Conservation (phyloP, 2,329 filamentous ascomycete species). For the Pyricularia sp. region DNA sequence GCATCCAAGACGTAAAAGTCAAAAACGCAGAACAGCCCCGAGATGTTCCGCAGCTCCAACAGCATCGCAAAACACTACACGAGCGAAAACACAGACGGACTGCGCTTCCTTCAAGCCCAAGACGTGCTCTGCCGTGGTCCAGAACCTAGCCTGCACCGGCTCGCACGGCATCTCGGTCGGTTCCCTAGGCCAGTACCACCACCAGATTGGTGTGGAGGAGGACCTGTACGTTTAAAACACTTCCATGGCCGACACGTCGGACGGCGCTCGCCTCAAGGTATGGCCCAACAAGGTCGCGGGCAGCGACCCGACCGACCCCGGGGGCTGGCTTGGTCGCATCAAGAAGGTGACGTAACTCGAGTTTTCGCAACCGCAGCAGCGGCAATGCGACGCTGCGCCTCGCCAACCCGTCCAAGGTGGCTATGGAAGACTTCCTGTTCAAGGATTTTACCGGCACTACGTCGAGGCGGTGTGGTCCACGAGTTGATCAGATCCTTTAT, state of each 20-base stretch:
- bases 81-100: slow-evolving; percentile 40
- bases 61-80: slow-evolving; percentile 51
- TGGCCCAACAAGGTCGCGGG: slow-evolving; percentile 17
- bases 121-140: slow-evolving; percentile 44
- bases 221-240: slow-evolving; percentile 40
- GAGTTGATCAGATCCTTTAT: not conserved
- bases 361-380: slow-evolving; percentile 41
- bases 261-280: slow-evolving; percentile 52
- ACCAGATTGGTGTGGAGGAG: slow-evolving; percentile 43
- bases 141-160: slow-evolving; percentile 47
- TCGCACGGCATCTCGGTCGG: slow-evolving; percentile 50
- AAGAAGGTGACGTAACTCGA: slow-evolving; percentile 20
- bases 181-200: slow-evolving; percentile 44
- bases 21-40: slow-evolving; percentile 57
- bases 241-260: slow-evolving; percentile 15
- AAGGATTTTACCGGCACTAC: slow-evolving; percentile 38
- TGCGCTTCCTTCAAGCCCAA: slow-evolving; percentile 54
- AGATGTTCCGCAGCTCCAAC: slow-evolving; percentile 45
- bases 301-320: slow-evolving; percentile 22
- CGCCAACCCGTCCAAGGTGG: slow-evolving; percentile 25
- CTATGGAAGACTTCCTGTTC: slow-evolving; percentile 39
- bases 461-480: slow-evolving; percentile 6
- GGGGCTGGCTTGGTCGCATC: slow-evolving; percentile 45
- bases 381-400: slow-evolving; percentile 52
- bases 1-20: slow-evolving; percentile 31